phyloP scores from a whole-genome alignment of 768 basidiomycete genomes.

The Rhodotorula kratochvilovae region DNA sequence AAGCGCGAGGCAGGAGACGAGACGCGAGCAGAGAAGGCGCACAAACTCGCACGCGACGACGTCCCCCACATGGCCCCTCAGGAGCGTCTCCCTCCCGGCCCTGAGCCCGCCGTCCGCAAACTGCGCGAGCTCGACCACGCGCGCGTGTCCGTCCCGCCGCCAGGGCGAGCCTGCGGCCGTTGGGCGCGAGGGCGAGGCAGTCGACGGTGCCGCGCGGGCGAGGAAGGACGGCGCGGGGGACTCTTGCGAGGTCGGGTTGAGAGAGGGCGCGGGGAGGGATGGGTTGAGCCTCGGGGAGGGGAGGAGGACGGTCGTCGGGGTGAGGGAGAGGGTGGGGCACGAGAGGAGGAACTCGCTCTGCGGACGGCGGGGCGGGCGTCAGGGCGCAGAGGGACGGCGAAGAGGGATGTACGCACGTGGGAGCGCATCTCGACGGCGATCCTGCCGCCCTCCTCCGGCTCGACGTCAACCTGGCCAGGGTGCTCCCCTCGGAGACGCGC shows the following conservation, averaged over 20 bases:
- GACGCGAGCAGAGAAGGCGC: slow-evolving; percentile 49
- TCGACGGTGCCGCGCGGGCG: slow-evolving; percentile 13
- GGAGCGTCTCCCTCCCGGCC: slow-evolving; percentile 24
- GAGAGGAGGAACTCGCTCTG: slow-evolving; percentile 53
- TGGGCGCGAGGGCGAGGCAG: slow-evolving; percentile 15
- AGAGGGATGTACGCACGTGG: too few relatives aligned
- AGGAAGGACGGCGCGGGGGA: slow-evolving; percentile 32
- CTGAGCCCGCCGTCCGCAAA: not conserved
- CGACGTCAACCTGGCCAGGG: slow-evolving; percentile 54
- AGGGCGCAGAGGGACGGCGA: too few relatives aligned
- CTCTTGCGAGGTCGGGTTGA: slow-evolving; percentile 50
- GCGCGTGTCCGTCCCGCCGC: slow-evolving; percentile 29
- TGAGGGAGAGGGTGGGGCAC: slow-evolving; percentile 55
- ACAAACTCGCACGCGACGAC: slow-evolving; percentile 46
- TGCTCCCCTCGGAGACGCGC: slow-evolving; percentile 53
- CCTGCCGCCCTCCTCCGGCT: slow-evolving; percentile 50
- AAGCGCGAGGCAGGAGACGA: slow-evolving; percentile 48
- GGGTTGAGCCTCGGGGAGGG: slow-evolving; percentile 46
- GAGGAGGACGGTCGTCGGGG: slow-evolving; percentile 53
- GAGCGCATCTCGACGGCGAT: slow-evolving; percentile 50
- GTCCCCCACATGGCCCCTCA: slow-evolving; percentile 50
- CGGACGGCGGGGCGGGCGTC: too few relatives aligned
- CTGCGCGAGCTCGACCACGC: slow-evolving; percentile 16
- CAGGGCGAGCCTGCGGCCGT: slow-evolving; percentile 17
- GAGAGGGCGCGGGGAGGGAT: slow-evolving; percentile 51